Conservation (phyloP, 202 grass and related monocot species). For the Carex arenaria region DNA sequence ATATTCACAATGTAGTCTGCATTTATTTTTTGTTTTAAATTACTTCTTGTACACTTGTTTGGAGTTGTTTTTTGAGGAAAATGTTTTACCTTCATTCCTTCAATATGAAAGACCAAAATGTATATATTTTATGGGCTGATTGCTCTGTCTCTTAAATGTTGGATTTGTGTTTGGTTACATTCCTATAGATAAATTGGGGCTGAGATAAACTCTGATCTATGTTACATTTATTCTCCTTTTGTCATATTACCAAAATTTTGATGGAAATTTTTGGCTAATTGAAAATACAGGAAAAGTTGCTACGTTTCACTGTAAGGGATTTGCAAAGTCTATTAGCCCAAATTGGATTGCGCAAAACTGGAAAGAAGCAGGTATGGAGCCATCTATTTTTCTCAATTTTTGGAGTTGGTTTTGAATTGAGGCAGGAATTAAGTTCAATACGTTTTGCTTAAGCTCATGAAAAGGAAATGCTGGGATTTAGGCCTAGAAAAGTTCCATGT, state of each 20-base stretch:
- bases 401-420: not conserved
- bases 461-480: not conserved
- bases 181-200: not conserved
- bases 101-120: not conserved
- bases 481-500: not conserved
- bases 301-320: constrained; percentile 15
- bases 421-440: not conserved
- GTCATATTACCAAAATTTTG: not conserved
- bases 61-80: not conserved
- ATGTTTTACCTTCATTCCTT: not conserved
- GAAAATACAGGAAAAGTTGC: constrained; percentile 16
- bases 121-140: not conserved
- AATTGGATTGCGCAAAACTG: not conserved
- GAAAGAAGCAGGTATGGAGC: constrained; percentile 15
- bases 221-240: not conserved
- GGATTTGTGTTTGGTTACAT: not conserved
- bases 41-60: not conserved
- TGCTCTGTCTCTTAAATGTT: not conserved
- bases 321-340: not conserved
- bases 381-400: not conserved
- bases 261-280: not conserved
- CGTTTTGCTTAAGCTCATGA: not conserved
- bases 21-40: not conserved
- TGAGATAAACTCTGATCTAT: not conserved
- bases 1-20: not conserved